These are phyloP conservation scores for Puccinellia tenuiflora DNA, from an alignment of 176 grass and related monocot genomes.

Conservation along the genomic window DNA sequence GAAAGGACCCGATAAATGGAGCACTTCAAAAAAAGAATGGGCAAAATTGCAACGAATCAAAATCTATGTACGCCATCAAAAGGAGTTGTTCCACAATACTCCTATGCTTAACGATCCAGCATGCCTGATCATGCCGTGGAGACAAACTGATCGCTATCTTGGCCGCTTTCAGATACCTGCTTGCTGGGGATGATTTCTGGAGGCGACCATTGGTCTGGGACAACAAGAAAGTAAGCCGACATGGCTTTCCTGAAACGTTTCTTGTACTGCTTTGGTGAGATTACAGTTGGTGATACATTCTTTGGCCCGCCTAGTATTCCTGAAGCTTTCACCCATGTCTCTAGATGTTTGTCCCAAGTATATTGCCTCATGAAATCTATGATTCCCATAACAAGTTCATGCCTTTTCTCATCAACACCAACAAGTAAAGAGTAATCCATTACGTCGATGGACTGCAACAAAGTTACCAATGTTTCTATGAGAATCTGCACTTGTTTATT, in stretches of 20 bases:
- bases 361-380: slow-evolving; percentile 99
- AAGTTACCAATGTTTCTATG: slow-evolving; percentile 23
- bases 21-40: slow-evolving; percentile 9
- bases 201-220: slow-evolving; percentile 89
- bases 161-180: slow-evolving; percentile 34
- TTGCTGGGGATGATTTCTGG: slow-evolving; percentile 33
- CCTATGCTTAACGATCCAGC: slow-evolving; percentile 14
- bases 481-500: slow-evolving; percentile 17
- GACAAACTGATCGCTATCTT: slow-evolving; percentile 34
- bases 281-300: slow-evolving; percentile 86
- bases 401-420: slow-evolving; percentile 82
- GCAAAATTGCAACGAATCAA: slow-evolving; percentile 17
- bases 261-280: slow-evolving; percentile 99
- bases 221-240: slow-evolving; percentile 89
- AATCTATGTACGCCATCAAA: slow-evolving; percentile 5
- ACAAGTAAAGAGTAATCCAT: slow-evolving; percentile 98
- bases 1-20: not conserved
- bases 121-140: slow-evolving; percentile 20
- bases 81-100: not conserved
- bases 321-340: slow-evolving; percentile 98
- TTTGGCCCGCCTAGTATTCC: slow-evolving; percentile 92
- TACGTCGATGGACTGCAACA: slow-evolving; percentile 83
- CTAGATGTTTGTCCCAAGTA: slow-evolving; percentile 96
- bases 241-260: slow-evolving; percentile 93
- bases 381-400: slow-evolving; percentile 87